These are phyloP conservation scores for Sporothrix variecibatus DNA, from an alignment of 2,329 filamentous ascomycete genomes.

Conservation along the genomic window DNA sequence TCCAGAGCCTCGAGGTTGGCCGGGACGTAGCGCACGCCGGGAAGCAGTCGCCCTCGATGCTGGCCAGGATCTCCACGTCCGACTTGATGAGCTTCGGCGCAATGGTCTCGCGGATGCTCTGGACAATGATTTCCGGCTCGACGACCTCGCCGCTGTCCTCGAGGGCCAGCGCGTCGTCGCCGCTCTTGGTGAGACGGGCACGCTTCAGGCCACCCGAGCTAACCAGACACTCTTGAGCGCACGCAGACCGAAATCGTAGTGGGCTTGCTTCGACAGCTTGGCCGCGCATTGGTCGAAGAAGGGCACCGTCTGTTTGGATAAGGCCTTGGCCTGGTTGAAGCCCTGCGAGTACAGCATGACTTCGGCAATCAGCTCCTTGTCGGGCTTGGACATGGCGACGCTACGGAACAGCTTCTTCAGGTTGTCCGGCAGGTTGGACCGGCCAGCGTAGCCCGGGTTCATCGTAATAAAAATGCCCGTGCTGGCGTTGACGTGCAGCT, in stretches of 20 bases:
- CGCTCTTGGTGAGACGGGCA: slow-evolving; percentile 65
- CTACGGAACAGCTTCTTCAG: slow-evolving; percentile 99
- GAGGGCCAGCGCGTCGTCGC: slow-evolving; percentile 32
- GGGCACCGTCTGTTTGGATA: slow-evolving; percentile 94
- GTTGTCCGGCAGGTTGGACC: slow-evolving; percentile 97
- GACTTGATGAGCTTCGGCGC: slow-evolving; percentile 92
- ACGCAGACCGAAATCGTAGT: slow-evolving; percentile 98
- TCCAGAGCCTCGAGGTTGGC: slow-evolving; percentile 81
- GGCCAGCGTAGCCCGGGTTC: slow-evolving; percentile 98
- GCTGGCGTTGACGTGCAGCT: slow-evolving; percentile 84
- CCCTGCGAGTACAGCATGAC: slow-evolving; percentile 99
- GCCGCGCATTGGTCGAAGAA: slow-evolving; percentile 93
- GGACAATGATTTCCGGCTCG: slow-evolving; percentile 96
- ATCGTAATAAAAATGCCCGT: slow-evolving; percentile 99
- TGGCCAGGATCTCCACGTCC: slow-evolving; percentile 85
- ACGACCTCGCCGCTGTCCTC: slow-evolving; percentile 68
- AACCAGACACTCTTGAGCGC: slow-evolving; percentile 97
- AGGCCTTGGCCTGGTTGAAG: slow-evolving; percentile 91
- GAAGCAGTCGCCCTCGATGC: slow-evolving; percentile 83
- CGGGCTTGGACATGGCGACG: slow-evolving; percentile 98
- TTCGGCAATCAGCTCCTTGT: slow-evolving; percentile 98
- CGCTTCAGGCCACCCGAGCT: slow-evolving; percentile 96
- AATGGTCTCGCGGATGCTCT: slow-evolving; percentile 97
- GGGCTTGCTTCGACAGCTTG: slow-evolving; percentile 88
- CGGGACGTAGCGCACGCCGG: slow-evolving; percentile 91